Percentiles rank a stretch among this genome's conserved stretches.
These are phyloP conservation scores for Lobosporangium transversale DNA, from an alignment of 192 early-diverging fungal genomes.

Conservation along the genomic window DNA sequence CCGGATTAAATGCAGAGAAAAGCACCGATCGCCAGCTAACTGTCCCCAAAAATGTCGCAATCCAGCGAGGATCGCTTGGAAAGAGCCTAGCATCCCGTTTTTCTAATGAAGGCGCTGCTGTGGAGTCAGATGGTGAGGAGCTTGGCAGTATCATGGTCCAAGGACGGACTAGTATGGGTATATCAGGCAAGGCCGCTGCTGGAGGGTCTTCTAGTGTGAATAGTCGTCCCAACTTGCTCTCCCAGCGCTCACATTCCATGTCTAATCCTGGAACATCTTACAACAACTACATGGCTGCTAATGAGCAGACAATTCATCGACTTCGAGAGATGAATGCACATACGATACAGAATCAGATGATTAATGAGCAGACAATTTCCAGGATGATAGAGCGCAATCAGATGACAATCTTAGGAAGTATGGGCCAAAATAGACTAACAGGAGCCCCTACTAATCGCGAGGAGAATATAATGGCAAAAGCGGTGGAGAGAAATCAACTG, in stretches of 20 bases:
- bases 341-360: conserved; percentile 63
- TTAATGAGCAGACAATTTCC: conserved; percentile 78
- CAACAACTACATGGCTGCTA: conserved; percentile 33
- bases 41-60: conserved; percentile 23
- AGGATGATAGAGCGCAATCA: conserved; percentile 77
- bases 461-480: conserved; percentile 65
- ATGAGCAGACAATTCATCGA: conserved; percentile 61
- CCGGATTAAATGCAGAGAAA: conserved; percentile 31
- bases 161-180: conserved; percentile 15
- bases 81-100: conserved; percentile 10
- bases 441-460: conserved; percentile 49
- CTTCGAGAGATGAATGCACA: conserved; percentile 64
- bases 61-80: conserved; percentile 7
- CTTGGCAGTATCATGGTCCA: conserved; percentile 14
- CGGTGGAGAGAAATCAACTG: conserved; percentile 78
- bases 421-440: conserved; percentile 50
- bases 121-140: not conserved
- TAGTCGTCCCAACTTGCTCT: conserved; percentile 41
- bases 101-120: not conserved
- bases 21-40: conserved; percentile 10
- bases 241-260: conserved; percentile 37
- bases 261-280: conserved; percentile 25
- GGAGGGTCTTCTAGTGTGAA: too few species aligned
- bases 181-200: conserved; percentile 1
- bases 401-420: conserved; percentile 63